Conservation (phyloP, 1,139 yeast species). For the Yamadazyma dushanensis region DNA sequence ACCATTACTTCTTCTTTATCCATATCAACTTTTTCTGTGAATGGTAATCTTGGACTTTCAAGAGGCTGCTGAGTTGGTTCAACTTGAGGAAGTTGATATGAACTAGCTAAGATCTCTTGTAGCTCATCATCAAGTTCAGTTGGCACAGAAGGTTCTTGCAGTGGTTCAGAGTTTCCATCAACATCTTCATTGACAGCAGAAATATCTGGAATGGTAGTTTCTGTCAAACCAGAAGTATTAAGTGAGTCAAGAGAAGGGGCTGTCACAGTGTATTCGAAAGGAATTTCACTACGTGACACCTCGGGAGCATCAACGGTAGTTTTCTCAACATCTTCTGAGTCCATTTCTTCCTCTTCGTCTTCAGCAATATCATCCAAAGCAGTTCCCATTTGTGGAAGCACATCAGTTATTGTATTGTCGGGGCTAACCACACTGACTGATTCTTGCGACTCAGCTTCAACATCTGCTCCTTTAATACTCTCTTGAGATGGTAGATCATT, state of each 20-base stretch:
- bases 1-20: slow-evolving; percentile 10
- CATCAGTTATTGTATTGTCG: no score
- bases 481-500: no score
- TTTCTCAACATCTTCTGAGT: not conserved
- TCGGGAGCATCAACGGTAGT: not conserved
- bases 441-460: no score
- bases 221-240: slow-evolving; percentile 2
- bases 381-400: no score
- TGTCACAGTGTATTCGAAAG: slow-evolving; percentile 1
- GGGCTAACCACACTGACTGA: no score
- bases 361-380: no score
- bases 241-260: slow-evolving; percentile 6
- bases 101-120: slow-evolving; percentile 10
- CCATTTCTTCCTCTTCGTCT: not conserved
- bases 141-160: slow-evolving; percentile 12
- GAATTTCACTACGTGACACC: not conserved
- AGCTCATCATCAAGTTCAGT: slow-evolving; percentile 7
- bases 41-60: slow-evolving; percentile 9
- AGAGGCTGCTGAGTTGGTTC: slow-evolving; percentile 7
- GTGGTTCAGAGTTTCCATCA: not conserved
- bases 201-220: not conserved
- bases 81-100: slow-evolving; percentile 3
- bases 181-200: not conserved
- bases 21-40: slow-evolving; percentile 9
- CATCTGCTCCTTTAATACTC: no score